Evolutionary conservation across 2,329 filamentous ascomycete genomes (phyloP).

Genomic region (Trichoderma cornu-damae): DNA sequence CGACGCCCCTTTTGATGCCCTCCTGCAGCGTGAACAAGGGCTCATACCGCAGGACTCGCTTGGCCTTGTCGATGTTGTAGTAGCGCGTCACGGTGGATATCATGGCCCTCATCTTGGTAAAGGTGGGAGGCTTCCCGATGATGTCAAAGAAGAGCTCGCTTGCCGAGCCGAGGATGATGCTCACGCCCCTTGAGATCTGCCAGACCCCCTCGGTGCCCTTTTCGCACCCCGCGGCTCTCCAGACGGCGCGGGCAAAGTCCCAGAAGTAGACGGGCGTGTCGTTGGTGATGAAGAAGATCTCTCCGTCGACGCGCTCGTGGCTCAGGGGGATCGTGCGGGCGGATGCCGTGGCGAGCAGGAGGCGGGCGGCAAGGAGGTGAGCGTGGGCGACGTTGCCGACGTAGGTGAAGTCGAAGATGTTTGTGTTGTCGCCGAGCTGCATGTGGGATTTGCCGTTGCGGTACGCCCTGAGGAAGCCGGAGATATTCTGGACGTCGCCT

Average conservation of each 20-base stretch:
- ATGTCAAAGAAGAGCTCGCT: constrained; percentile 50
- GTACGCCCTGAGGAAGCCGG: constrained; percentile 68
- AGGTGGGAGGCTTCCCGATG: constrained; percentile 49
- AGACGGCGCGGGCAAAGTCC: constrained; percentile 77
- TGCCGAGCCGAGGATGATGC: constrained; percentile 47
- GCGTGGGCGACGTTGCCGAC: constrained; percentile 64
- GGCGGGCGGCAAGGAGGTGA: constrained; percentile 73
- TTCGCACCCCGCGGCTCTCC: constrained; percentile 55
- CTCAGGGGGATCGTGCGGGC: constrained; percentile 59
- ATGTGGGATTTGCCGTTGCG: constrained; percentile 64
- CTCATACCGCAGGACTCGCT: constrained; percentile 61
- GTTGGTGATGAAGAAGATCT: constrained; percentile 89
- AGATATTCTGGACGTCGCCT: constrained; percentile 72
- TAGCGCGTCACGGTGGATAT: constrained; percentile 73
- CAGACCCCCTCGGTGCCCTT: constrained; percentile 51
- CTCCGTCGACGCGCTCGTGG: constrained; percentile 71
- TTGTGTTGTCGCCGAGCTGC: constrained; percentile 68
- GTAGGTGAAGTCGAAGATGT: constrained; percentile 62
- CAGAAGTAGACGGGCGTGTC: constrained; percentile 85
- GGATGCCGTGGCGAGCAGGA: constrained; percentile 58
- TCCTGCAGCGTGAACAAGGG: constrained; percentile 63
- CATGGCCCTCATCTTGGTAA: constrained; percentile 55
- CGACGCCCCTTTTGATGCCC: constrained; percentile 51
- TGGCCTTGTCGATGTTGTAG: constrained; percentile 72
- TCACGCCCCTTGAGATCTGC: constrained; percentile 48